Percentiles rank a stretch among this genome's conserved stretches.
These are phyloP conservation scores for Tephrocybe rancida DNA, from an alignment of 768 basidiomycete genomes.

Conservation along the genomic window DNA sequence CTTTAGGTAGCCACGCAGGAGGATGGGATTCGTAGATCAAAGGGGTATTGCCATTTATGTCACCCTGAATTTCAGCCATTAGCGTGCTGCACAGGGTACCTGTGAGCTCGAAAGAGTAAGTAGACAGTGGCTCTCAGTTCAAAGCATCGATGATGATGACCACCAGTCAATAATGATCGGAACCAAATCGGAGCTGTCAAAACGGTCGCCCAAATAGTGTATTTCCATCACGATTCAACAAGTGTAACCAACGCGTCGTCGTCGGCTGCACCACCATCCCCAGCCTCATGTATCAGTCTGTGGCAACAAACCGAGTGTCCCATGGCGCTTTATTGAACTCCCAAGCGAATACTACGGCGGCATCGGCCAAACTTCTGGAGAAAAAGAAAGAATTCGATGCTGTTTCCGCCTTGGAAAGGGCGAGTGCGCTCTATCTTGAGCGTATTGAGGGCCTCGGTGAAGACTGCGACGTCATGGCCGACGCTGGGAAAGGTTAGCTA, in stretches of 20 bases:
- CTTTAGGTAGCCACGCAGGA: conserved; percentile 71
- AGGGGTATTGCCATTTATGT: conserved; percentile 28
- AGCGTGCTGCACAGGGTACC: conserved; percentile 9
- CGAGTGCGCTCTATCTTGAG: conserved; percentile 63
- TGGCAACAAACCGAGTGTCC: conserved; percentile 51
- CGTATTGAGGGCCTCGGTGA: conserved; percentile 70
- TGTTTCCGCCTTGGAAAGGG: conserved; percentile 69
- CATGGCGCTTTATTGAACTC: conserved; percentile 41
- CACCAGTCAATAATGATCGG: too few species aligned
- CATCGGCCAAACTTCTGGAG: conserved; percentile 60
- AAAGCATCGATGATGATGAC: conserved; percentile 5
- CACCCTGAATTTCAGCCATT: conserved; percentile 41
- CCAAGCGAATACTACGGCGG: conserved; percentile 47
- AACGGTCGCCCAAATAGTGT: too few species aligned
- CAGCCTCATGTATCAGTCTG: conserved; percentile 54
- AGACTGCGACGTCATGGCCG: conserved; percentile 78
- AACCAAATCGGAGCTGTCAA: too few species aligned
- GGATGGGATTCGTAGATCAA: conserved; percentile 69
- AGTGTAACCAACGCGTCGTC: conserved; percentile 17
- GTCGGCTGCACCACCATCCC: too few species aligned
- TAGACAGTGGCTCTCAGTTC: not conserved
- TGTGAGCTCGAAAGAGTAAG: not conserved
- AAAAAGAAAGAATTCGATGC: conserved; percentile 85
- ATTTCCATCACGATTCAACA: conserved; percentile 3
- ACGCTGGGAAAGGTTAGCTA: conserved; percentile 65